Base-by-base conservation (phyloP, 257 asterid genomes). In the Penstemon newberryi region DNA sequence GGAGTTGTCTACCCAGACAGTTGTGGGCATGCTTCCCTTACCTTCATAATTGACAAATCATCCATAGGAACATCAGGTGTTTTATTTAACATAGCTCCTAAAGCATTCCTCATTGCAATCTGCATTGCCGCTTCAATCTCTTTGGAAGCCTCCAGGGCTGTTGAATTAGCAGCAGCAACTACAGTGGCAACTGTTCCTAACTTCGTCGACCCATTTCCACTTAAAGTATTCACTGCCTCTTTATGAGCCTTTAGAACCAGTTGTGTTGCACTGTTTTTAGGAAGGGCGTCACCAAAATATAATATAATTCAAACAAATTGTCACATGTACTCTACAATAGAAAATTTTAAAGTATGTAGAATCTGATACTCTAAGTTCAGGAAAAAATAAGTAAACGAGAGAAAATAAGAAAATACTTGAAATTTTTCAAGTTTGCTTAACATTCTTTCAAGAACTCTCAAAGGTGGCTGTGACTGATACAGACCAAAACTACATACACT, bases 51-150 rank as follows among this genome's bases (percentile, higher is more conserved):
- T 58, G 97, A 79, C 57, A 94, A 82, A 84, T 91, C 99, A 80
- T 94, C 99, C 99, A 91, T 86, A 69, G 95, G 89, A 55, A 80
- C 78, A 57, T 94, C 99, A 11, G 86, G 81, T 40, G 88, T 73
- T 68, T 67, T 86, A 78, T 79, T 84, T 80, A 89, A 71, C 95
- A 94, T 86, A 65, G 85, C 84, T 78, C 96, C 99, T 78, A 94
- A 75, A 66, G 97, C 99, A 78, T 89, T 85, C 76, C 85, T 84
- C 97, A 86, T 89, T 63, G 97, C 58, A 69, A 94, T 87, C 75
- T 94, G 96, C 99, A 91, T 84, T 47, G 99, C 97, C 58, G 93
- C 92, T 80, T 91, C 99, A 60, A 94, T 82, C 81, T 91, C 99
- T 81, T 87, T 94, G 73, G 97, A 91, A 75, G 97, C 96, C 84